phyloP scores from a whole-genome alignment of 2,329 filamentous ascomycete species.

The Dryadomyces sulphureus region DNA sequence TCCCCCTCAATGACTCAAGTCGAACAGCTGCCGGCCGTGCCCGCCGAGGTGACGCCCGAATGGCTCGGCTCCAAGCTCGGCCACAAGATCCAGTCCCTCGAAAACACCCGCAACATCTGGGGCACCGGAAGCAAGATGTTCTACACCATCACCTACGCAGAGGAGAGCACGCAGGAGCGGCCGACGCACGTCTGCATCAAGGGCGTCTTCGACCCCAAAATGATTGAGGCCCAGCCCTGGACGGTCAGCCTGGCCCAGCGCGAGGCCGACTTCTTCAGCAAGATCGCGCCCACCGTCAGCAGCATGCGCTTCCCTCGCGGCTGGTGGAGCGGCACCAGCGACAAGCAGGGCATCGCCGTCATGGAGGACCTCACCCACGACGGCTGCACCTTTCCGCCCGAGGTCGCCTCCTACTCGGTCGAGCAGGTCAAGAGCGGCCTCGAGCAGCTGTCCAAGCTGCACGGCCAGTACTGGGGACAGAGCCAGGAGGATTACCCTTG shows the following conservation, averaged over 20 bases:
- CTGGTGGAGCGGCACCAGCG: constrained; percentile 14
- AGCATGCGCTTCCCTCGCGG: constrained; percentile 11
- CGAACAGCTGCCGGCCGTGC: background rate
- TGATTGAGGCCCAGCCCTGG: constrained; percentile 12
- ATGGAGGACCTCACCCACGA: constrained; percentile 50
- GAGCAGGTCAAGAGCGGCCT: constrained; percentile 12
- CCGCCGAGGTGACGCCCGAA: background rate
- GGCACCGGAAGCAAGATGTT: constrained; percentile 1
- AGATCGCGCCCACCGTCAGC: constrained; percentile 13
- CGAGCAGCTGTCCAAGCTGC: constrained; percentile 21
- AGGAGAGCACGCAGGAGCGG: background rate
- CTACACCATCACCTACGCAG: constrained; percentile 1
- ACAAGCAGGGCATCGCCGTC: constrained; percentile 47
- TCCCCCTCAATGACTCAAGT: no score
- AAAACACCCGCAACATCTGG: constrained; percentile 1
- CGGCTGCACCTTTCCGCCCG: constrained; percentile 28
- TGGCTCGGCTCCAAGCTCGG: constrained; percentile 1
- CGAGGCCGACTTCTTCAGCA: constrained; percentile 13
- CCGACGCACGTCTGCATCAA: constrained; percentile 10
- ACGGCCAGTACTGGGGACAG: constrained; percentile 14
- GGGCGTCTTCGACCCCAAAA: constrained; percentile 45
- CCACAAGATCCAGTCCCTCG: background rate
- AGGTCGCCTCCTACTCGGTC: constrained; percentile 18
- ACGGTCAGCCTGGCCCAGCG: constrained; percentile 15
- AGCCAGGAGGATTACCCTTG: background rate